phyloP scores from a whole-genome alignment of 1,284 basidiomycete species.

The Boletellus dicymbophilus region DNA sequence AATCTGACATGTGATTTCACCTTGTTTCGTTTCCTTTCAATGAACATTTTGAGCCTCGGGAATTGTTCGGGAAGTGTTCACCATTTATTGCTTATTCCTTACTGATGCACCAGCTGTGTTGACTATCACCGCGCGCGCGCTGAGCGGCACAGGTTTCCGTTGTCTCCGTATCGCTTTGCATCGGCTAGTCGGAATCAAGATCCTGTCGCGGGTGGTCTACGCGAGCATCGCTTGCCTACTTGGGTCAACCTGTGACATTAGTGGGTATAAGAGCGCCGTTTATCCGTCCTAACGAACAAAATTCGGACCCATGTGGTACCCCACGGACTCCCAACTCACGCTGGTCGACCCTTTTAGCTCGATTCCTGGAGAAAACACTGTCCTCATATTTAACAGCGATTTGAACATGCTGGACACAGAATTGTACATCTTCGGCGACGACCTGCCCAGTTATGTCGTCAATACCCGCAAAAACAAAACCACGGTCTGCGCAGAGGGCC shows the following conservation, averaged over 20 bases:
- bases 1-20: slow-evolving; percentile 9
- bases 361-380: neutral
- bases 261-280: slow-evolving; percentile 1
- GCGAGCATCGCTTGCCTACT: neutral
- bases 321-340: slow-evolving; percentile 24
- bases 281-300: neutral
- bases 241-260: slow-evolving; percentile 9
- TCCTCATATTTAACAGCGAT: slow-evolving; percentile 16
- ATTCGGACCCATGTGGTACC: neutral
- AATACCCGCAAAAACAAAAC: slow-evolving; percentile 9
- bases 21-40: neutral
- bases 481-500: slow-evolving; percentile 3
- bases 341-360: slow-evolving; percentile 6
- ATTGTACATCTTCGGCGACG: neutral
- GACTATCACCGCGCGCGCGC: too few relatives aligned
- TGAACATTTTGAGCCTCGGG: neutral
- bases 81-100: too few relatives aligned
- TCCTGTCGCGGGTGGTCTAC: too few relatives aligned
- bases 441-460: slow-evolving; percentile 14
- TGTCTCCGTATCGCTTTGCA: neutral
- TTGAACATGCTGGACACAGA: slow-evolving; percentile 14
- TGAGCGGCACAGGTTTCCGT: too few relatives aligned
- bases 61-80: too few relatives aligned
- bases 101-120: too few relatives aligned
- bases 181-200: too few relatives aligned